These are phyloP conservation scores for Russula earlei DNA, from an alignment of 768 basidiomycete species.

Conservation along the genomic window DNA sequence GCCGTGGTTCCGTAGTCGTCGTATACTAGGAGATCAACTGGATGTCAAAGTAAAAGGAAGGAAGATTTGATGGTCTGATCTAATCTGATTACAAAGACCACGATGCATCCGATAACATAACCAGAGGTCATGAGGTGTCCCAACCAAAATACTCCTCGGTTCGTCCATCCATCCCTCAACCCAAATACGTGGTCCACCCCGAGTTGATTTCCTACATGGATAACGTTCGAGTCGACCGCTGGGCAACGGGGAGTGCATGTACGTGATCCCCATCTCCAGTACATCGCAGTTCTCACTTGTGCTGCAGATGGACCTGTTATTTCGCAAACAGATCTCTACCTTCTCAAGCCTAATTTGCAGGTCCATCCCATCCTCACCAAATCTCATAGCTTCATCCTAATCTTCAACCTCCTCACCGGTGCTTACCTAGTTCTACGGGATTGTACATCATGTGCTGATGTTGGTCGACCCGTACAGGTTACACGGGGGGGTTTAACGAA, in stretches of 20 bases:
- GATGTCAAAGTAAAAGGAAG: not conserved
- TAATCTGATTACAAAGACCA: slow-evolving; percentile 19
- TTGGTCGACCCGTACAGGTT: slow-evolving; percentile 31
- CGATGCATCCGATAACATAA: no score
- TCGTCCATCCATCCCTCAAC: not conserved
- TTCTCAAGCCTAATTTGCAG: slow-evolving; percentile 59
- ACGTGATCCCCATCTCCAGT: not conserved
- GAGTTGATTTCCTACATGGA: not conserved
- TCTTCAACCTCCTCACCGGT: slow-evolving; percentile 68
- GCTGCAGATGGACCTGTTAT: slow-evolving; percentile 66
- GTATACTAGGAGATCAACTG: no score
- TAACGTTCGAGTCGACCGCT: slow-evolving; percentile 16
- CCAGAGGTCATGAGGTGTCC: no score
- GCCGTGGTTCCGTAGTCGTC: not conserved
- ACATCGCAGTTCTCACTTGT: not conserved
- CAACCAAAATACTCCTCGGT: no score
- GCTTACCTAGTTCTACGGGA: not conserved
- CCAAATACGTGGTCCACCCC: not conserved
- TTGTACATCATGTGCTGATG: not conserved
- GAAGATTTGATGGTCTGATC: not conserved
- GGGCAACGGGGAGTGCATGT: slow-evolving; percentile 17
- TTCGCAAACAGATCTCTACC: slow-evolving; percentile 72
- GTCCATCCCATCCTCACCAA: slow-evolving; percentile 61
- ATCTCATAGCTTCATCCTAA: slow-evolving; percentile 45
- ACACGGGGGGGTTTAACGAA: slow-evolving; percentile 52